Conservation (phyloP, 345 rosid species). For the Physaria fendleri region DNA sequence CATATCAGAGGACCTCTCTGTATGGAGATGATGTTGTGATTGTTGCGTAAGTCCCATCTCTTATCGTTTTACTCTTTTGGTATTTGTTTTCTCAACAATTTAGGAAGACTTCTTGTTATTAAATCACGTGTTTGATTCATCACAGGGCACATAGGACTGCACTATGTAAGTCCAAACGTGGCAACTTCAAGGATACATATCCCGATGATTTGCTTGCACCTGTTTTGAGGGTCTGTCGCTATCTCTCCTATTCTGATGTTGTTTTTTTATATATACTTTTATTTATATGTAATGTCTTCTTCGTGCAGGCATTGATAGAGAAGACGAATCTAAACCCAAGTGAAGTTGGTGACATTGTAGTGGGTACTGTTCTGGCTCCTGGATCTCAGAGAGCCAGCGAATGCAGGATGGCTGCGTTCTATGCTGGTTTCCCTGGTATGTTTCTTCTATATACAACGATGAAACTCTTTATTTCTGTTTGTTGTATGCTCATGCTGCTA, state of each 20-base stretch:
- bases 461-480: neutral
- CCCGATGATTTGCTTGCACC: slow-evolving; percentile 96
- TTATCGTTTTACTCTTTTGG: neutral
- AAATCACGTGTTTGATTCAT: neutral
- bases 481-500: slow-evolving; percentile 3
- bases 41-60: slow-evolving; percentile 64
- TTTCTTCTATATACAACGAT: neutral
- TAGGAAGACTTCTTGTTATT: neutral
- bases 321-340: slow-evolving; percentile 77
- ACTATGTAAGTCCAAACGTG: slow-evolving; percentile 80
- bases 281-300: neutral
- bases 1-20: slow-evolving; percentile 63
- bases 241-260: neutral
- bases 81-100: neutral
- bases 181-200: slow-evolving; percentile 87
- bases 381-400: slow-evolving; percentile 97
- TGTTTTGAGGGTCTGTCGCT: slow-evolving; percentile 59
- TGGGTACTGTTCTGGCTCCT: slow-evolving; percentile 93
- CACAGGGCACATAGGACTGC: slow-evolving; percentile 86
- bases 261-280: neutral
- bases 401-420: slow-evolving; percentile 99
- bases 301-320: slow-evolving; percentile 73
- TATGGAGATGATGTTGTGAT: slow-evolving; percentile 92
- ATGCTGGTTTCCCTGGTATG: slow-evolving; percentile 96
- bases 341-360: slow-evolving; percentile 98